Conservation (phyloP, 2,329 filamentous ascomycete species). For the Dactylellina drechsleri region DNA sequence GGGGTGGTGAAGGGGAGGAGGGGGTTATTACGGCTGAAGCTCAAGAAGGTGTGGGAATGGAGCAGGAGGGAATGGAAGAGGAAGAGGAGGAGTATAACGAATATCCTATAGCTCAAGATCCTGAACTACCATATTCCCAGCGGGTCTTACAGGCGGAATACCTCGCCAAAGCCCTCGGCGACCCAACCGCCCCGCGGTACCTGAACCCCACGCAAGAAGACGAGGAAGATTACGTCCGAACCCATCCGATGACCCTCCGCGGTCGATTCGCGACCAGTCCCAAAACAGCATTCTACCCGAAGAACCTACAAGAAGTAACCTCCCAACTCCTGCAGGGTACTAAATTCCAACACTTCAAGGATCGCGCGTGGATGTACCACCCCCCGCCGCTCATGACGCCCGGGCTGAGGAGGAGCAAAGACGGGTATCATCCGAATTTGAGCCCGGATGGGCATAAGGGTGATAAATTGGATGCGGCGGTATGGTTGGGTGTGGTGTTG, state of each 20-base stretch:
- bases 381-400: slow-evolving; percentile 23
- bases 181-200: slow-evolving; percentile 5
- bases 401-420: background rate
- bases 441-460: slow-evolving; percentile 28
- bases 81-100: background rate
- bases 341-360: slow-evolving; percentile 35
- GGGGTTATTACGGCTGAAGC: background rate
- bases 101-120: slow-evolving; percentile 2
- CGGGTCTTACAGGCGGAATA: slow-evolving; percentile 4
- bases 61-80: background rate
- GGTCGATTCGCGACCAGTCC: slow-evolving; percentile 40
- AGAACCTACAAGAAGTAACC: slow-evolving; percentile 20
- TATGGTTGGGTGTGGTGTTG: slow-evolving; percentile 49
- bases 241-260: slow-evolving; percentile 32
- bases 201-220: background rate
- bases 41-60: background rate
- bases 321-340: slow-evolving; percentile 14
- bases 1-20: slow-evolving; percentile 1
- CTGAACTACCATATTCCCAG: slow-evolving; percentile 8
- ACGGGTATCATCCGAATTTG: slow-evolving; percentile 45
- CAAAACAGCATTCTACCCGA: slow-evolving; percentile 25
- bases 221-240: slow-evolving; percentile 27
- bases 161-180: slow-evolving; percentile 3
- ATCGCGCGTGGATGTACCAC: slow-evolving; percentile 19
- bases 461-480: slow-evolving; percentile 42